Base-by-base conservation (phyloP, 1,139 yeast genomes). In the Sugiyamaella pinicola region DNA sequence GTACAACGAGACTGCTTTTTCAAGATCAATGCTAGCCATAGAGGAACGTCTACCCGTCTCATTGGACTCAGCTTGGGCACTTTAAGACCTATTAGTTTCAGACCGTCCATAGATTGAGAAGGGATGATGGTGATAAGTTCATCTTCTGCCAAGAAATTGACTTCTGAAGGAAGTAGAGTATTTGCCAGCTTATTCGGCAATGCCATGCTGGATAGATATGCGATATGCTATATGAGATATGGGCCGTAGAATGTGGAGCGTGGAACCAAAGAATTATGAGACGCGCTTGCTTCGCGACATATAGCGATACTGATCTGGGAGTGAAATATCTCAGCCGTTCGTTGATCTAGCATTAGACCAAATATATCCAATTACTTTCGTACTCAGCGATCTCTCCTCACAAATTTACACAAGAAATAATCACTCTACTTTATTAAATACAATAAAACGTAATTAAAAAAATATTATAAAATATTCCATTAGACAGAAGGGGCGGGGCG, bases 1-100 rank as follows among this genome's bases (percentile, higher is more conserved):
- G 84, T 85, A 69, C 98, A 89, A 61, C 91, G 85, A 48, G 83
- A 85, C 68, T 93, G 98, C 44, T 85, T 82, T 64, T 89, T 89
- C 52, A 93, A 74, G 15, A 91, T 74, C 12, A 90, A 69, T 0
- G 97, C 98, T 21, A 88, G 75, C 99, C 99, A 93, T 3, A 93
- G 61, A 0, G 97, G 96, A 0, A 93, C 83, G 47, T 79, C 75
- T 29, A 79, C 81, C 53, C 93, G 76, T 58, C 86, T 79, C 79
- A 87, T 79, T 1, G 96, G 90, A 51, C 82, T 69, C 57, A 85
- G 70, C 52, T 75, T 75, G 1, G 84, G 88, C 47, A 78, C 60
- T 7, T 61, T 42, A 47, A 57, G 21, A 5, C 93, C 89, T 51
- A 86, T 81, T 48, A 87, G 74, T 47, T 79, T 81, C 17, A 85